Percentiles rank a stretch among this genome's conserved stretches.
Conservation (phyloP, 2,329 filamentous ascomycete genomes). For the Raffaelea deltoideospora region DNA sequence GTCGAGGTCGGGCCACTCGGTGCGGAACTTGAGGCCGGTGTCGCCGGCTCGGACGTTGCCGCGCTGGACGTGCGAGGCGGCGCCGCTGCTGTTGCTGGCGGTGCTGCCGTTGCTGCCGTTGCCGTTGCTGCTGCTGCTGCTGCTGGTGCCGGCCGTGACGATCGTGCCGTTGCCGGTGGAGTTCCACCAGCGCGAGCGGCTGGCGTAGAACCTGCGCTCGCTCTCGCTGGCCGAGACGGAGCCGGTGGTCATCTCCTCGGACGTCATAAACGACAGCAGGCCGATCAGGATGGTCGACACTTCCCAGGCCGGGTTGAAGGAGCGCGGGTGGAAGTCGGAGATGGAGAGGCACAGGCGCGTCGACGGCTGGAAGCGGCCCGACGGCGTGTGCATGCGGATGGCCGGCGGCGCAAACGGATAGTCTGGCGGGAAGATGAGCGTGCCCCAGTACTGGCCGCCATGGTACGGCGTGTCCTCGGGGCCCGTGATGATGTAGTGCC, state of each 20-base stretch:
- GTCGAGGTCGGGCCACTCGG: slow-evolving; percentile 83
- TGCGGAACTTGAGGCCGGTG: slow-evolving; percentile 75
- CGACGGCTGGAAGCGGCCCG: slow-evolving; percentile 85
- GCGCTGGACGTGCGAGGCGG: slow-evolving; percentile 36
- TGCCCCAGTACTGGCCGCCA: slow-evolving; percentile 95
- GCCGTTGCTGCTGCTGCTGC: neutral
- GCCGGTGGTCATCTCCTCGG: slow-evolving; percentile 96
- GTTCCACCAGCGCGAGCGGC: slow-evolving; percentile 87
- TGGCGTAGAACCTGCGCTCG: slow-evolving; percentile 66
- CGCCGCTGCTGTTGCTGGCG: slow-evolving; percentile 11
- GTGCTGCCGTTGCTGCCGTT: neutral
- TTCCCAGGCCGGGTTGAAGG: slow-evolving; percentile 97
- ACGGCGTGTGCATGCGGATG: slow-evolving; percentile 97
- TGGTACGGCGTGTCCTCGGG: slow-evolving; percentile 90
- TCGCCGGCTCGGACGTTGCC: slow-evolving; percentile 86
- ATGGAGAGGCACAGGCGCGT: slow-evolving; percentile 90
- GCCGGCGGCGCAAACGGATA: slow-evolving; percentile 95
- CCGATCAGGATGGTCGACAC: slow-evolving; percentile 93
- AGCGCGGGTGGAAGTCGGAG: slow-evolving; percentile 93
- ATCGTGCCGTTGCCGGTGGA: slow-evolving; percentile 76
- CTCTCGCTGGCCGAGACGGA: slow-evolving; percentile 62
- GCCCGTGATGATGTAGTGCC: slow-evolving; percentile 92
- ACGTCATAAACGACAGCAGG: slow-evolving; percentile 93
- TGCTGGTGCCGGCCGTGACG: slow-evolving; percentile 15
- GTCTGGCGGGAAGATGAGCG: slow-evolving; percentile 84